These are phyloP conservation scores for Barbatosphaeria neglecta DNA, from an alignment of 495 filamentous ascomycete species.

Conservation along the genomic window DNA sequence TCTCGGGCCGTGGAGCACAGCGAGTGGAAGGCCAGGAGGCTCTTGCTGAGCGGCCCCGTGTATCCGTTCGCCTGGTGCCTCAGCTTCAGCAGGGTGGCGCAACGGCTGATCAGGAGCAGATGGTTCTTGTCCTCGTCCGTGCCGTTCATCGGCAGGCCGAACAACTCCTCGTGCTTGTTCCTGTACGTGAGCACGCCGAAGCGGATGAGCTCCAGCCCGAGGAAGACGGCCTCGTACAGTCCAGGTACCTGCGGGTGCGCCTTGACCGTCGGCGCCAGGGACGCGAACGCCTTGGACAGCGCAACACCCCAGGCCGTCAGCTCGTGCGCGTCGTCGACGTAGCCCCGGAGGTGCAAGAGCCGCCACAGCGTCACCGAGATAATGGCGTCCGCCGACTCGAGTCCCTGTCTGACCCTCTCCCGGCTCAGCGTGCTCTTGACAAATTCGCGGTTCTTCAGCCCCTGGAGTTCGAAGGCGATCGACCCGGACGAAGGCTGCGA, in stretches of 20 bases:
- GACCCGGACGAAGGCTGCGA: slow-evolving; percentile 39
- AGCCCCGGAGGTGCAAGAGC: slow-evolving; percentile 80
- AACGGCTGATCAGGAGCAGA: slow-evolving; percentile 70
- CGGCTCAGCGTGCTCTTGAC: slow-evolving; percentile 49
- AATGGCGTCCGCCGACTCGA: slow-evolving; percentile 59
- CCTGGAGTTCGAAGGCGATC: slow-evolving; percentile 42
- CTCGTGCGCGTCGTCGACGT: slow-evolving; percentile 66
- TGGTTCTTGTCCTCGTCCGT: slow-evolving; percentile 48
- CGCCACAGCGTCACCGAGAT: slow-evolving; percentile 70
- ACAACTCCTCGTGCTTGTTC: slow-evolving; percentile 39
- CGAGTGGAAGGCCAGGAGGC: slow-evolving; percentile 77
- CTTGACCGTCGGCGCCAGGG: slow-evolving; percentile 47
- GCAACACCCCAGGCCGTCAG: slow-evolving; percentile 79
- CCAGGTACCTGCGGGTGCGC: slow-evolving; percentile 41
- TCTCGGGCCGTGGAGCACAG: slow-evolving; percentile 68
- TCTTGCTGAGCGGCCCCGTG: slow-evolving; percentile 85
- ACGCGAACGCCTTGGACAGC: slow-evolving; percentile 53
- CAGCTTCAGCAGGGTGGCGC: slow-evolving; percentile 70
- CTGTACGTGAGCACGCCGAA: slow-evolving; percentile 62
- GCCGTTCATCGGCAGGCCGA: slow-evolving; percentile 39
- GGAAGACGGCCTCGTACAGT: slow-evolving; percentile 37
- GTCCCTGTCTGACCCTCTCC: slow-evolving; percentile 27
- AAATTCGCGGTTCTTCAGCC: slow-evolving; percentile 55
- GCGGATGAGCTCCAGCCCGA: slow-evolving; percentile 70
- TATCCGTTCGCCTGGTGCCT: slow-evolving; percentile 80